A percentile compares a stretch with the other conserved stretches of the same genome.
Conservation (phyloP, 345 rosid genomes). For the Salix arbutifolia region DNA sequence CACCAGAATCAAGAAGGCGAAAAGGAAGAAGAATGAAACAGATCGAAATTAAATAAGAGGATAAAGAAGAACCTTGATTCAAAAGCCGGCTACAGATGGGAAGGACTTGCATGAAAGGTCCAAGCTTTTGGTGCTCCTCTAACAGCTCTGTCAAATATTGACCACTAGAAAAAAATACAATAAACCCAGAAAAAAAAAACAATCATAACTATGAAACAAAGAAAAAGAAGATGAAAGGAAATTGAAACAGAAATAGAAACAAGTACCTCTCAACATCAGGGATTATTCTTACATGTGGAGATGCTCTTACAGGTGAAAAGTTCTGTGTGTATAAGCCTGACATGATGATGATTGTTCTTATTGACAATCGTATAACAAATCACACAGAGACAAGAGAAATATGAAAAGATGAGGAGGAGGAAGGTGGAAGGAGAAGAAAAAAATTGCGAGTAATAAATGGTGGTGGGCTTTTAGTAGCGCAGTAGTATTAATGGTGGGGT, state of each 20-base stretch:
- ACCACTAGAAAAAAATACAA: constrained; percentile 29
- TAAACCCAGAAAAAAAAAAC: not conserved
- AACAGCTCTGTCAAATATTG: constrained; percentile 77
- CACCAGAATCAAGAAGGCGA: constrained; percentile 4
- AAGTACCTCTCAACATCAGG: constrained; percentile 15
- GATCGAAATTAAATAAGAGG: not conserved
- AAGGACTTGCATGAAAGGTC: constrained; percentile 85
- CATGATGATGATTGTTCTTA: constrained; percentile 1
- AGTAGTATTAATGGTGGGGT: constrained; percentile 9
- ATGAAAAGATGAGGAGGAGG: not conserved
- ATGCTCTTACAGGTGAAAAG: constrained; percentile 14
- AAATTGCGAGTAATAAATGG: not conserved
- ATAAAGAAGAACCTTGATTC: constrained; percentile 64
- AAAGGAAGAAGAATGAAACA: not conserved
- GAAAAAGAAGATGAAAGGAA: not conserved
- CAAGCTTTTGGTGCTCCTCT: constrained; percentile 89
- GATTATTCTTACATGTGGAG: constrained; percentile 6
- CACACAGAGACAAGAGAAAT: not conserved
- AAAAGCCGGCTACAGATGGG: constrained; percentile 82
- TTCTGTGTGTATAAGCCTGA: constrained; percentile 12
- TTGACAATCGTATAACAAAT: not conserved
- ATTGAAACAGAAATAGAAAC: not conserved
- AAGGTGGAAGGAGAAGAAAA: not conserved
- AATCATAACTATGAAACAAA: not conserved
- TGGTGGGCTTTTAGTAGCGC: not conserved